Conservation (phyloP, 805 yeast genomes). For the Cyberlindnera bimundalis region DNA sequence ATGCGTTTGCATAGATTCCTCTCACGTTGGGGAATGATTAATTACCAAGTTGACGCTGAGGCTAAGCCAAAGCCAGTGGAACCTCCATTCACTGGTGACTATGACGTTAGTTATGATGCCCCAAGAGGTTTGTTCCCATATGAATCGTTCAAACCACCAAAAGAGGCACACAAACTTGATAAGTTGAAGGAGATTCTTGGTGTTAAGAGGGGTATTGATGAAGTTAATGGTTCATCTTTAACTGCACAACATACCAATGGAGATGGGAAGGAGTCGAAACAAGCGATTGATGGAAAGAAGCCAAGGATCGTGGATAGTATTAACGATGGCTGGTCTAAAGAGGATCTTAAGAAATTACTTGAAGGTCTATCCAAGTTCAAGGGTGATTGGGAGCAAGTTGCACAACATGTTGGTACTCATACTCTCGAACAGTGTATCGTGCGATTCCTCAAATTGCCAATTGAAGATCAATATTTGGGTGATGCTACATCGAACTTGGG, state of each 20-base stretch:
- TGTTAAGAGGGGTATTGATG: constrained; percentile 15
- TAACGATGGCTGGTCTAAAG: constrained; percentile 61
- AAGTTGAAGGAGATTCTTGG: constrained; percentile 37
- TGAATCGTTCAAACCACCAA: constrained; percentile 70
- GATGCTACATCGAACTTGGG: constrained; percentile 44
- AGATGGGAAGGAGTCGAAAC: too few species aligned
- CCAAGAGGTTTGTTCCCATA: constrained; percentile 93
- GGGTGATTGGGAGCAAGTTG: constrained; percentile 78
- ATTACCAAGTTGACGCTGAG: constrained; percentile 85
- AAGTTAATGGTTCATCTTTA: constrained; percentile 16
- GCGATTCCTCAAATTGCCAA: constrained; percentile 74
- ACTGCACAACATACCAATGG: too few species aligned
- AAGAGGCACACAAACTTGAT: constrained; percentile 40
- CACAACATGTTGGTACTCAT: constrained; percentile 62
- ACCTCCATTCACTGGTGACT: constrained; percentile 75
- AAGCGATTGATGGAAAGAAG: constrained; percentile 28
- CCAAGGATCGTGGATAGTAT: constrained; percentile 34
- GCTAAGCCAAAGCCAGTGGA: constrained; percentile 64
- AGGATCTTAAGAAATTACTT: constrained; percentile 57
- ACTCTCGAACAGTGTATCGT: constrained; percentile 77
- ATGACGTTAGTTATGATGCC: constrained; percentile 74
- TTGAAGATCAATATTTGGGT: constrained; percentile 69
- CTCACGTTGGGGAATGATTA: constrained; percentile 89
- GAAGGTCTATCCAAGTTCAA: constrained; percentile 59
- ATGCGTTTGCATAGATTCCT: constrained; percentile 81